Conservation (phyloP, 306 rosid species). For the Herpetospermum pedunculosum region DNA sequence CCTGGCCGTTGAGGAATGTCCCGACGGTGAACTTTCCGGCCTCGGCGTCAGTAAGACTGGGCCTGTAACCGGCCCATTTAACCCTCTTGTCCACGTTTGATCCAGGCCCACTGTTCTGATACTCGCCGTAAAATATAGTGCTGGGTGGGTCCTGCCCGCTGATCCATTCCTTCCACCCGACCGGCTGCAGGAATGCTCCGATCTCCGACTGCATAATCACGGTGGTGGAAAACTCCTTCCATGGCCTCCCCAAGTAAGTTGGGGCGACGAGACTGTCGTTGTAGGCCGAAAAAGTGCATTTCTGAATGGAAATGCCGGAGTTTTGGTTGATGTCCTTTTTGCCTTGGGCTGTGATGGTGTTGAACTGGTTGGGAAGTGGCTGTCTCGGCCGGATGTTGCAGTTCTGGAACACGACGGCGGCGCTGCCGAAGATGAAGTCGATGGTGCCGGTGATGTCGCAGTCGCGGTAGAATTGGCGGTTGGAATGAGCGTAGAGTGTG, state of each 20-base stretch:
- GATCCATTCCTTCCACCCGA: slow-evolving; percentile 73
- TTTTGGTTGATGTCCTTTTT: slow-evolving; percentile 67
- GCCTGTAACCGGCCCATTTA: slow-evolving; percentile 58
- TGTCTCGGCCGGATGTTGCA: slow-evolving; percentile 66
- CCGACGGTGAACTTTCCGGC: slow-evolving; percentile 43
- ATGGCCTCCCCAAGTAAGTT: slow-evolving; percentile 84
- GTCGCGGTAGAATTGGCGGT: slow-evolving; percentile 80
- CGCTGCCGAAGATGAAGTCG: slow-evolving; percentile 92
- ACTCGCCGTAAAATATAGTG: slow-evolving; percentile 63
- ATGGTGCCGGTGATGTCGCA: slow-evolving; percentile 76
- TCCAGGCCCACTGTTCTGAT: slow-evolving; percentile 54
- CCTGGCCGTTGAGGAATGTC: slow-evolving; percentile 54
- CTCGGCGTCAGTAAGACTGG: slow-evolving; percentile 28
- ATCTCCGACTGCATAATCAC: slow-evolving; percentile 50
- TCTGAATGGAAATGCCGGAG: slow-evolving; percentile 73
- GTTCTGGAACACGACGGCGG: slow-evolving; percentile 60
- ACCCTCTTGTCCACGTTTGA: slow-evolving; percentile 40
- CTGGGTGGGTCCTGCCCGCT: slow-evolving; percentile 37
- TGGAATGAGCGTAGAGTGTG: slow-evolving; percentile 83
- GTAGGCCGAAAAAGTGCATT: slow-evolving; percentile 25
- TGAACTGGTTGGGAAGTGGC: slow-evolving; percentile 65
- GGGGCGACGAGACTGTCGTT: slow-evolving; percentile 30
- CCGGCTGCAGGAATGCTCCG: slow-evolving; percentile 43
- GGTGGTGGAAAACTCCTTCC: slow-evolving; percentile 76
- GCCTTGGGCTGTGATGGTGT: slow-evolving; percentile 93